Conservation (phyloP, 192 early-diverging fungal species). For the Coemansia sp. region DNA sequence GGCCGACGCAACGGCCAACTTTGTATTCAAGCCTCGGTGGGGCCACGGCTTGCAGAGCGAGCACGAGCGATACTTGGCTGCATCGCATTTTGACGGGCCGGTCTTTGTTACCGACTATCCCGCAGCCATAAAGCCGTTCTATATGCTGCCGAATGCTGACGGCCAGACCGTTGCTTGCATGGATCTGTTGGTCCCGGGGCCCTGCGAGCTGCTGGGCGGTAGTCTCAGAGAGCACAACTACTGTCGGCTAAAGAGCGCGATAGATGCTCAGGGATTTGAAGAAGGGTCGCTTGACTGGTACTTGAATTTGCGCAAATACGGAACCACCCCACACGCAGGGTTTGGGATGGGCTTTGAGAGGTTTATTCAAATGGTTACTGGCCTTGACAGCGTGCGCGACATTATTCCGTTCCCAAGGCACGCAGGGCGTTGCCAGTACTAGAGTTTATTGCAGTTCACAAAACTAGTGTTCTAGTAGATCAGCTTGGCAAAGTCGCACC, state of each 20-base stretch:
- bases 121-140: conserved; percentile 76
- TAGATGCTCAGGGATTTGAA: conserved; percentile 56
- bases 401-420: conserved; percentile 62
- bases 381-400: conserved; percentile 76
- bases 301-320: conserved; percentile 75
- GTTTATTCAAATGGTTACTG: conserved; percentile 72
- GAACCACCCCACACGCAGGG: conserved; percentile 82
- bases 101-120: conserved; percentile 94
- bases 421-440: conserved; percentile 57
- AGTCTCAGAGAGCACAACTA: conserved; percentile 74
- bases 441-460: background rate
- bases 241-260: conserved; percentile 53
- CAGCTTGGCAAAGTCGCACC: conserved; percentile 22
- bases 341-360: conserved; percentile 91
- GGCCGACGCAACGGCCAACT: conserved; percentile 49
- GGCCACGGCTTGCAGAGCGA: conserved; percentile 74
- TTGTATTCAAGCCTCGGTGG: conserved; percentile 68
- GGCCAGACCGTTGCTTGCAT: conserved; percentile 72
- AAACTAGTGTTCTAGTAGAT: conserved; percentile 22
- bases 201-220: conserved; percentile 83
- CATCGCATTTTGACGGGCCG: conserved; percentile 58
- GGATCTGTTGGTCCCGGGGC: conserved; percentile 78
- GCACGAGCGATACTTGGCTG: conserved; percentile 81
- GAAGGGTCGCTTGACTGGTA: conserved; percentile 80
- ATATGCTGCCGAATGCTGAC: conserved; percentile 69